Conservation (phyloP, 306 rosid genomes). For the Cucurbita moschata region DNA sequence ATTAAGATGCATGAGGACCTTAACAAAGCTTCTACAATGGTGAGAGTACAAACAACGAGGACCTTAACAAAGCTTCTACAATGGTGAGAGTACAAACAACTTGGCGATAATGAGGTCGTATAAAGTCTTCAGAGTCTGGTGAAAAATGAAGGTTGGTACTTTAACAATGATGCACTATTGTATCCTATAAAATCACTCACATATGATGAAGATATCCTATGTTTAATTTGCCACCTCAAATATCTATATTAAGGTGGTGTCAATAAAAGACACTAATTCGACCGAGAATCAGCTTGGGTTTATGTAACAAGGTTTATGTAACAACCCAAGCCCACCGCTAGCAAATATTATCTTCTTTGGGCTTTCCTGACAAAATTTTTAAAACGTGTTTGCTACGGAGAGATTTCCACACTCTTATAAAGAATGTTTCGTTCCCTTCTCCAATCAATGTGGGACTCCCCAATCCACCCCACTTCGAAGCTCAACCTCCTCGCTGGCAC, state of each 20-base stretch:
- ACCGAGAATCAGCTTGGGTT: neutral
- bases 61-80: neutral
- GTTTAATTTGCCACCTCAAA: neutral
- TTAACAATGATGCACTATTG: neutral
- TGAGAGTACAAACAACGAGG: neutral
- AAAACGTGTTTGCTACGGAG: no score
- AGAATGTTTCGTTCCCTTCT: no score
- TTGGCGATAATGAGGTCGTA: neutral
- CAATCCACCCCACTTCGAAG: no score
- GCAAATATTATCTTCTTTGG: no score
- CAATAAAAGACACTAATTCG: neutral
- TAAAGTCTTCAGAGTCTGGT: neutral
- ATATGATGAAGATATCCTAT: neutral
- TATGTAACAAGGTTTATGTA: no score
- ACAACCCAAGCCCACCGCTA: no score
- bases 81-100: neutral
- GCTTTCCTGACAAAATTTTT: no score
- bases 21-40: no score
- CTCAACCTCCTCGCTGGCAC: no score
- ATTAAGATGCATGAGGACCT: neutral
- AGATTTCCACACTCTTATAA: no score
- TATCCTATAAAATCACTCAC: neutral
- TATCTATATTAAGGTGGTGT: neutral
- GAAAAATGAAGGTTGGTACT: neutral
- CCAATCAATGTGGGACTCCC: no score